These are phyloP conservation scores for Orbilia javanica DNA, from an alignment of 2,329 filamentous ascomycete species.

Conservation along the genomic window DNA sequence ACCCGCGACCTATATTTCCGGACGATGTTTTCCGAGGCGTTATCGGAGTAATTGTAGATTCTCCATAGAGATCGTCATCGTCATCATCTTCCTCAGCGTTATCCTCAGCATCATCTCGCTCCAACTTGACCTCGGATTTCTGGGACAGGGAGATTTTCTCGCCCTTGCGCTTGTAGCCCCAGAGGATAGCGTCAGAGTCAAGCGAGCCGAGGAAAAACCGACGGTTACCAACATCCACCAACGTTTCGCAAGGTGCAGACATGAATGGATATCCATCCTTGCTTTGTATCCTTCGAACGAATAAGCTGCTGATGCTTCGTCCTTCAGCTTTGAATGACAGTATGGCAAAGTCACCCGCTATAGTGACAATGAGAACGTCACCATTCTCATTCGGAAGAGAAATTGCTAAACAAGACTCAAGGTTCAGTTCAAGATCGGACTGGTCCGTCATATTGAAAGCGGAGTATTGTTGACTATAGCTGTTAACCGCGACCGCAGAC, in stretches of 20 bases:
- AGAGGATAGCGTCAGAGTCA: slow-evolving; percentile 80
- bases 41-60: slow-evolving; percentile 68
- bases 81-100: slow-evolving; percentile 69
- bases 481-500: slow-evolving; percentile 91
- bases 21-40: slow-evolving; percentile 65
- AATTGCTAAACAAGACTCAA: slow-evolving; percentile 85
- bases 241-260: slow-evolving; percentile 74
- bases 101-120: slow-evolving; percentile 73
- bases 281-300: slow-evolving; percentile 75
- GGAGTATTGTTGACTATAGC: slow-evolving; percentile 85
- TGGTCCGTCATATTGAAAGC: slow-evolving; percentile 86
- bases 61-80: slow-evolving; percentile 73
- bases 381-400: slow-evolving; percentile 80
- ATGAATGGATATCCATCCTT: slow-evolving; percentile 75
- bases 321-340: slow-evolving; percentile 89
- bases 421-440: slow-evolving; percentile 79
- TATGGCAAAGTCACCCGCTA: slow-evolving; percentile 79
- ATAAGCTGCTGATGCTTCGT: slow-evolving; percentile 87
- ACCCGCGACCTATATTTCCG: slow-evolving; percentile 63
- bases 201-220: slow-evolving; percentile 88
- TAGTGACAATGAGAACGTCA: slow-evolving; percentile 85
- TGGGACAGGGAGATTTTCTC: slow-evolving; percentile 63
- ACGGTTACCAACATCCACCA: slow-evolving; percentile 76
- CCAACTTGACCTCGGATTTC: slow-evolving; percentile 72
- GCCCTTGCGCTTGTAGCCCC: slow-evolving; percentile 76